Evolutionary conservation across 306 rosid genomes (phyloP).

Genomic region (Inga leiocalycina): DNA sequence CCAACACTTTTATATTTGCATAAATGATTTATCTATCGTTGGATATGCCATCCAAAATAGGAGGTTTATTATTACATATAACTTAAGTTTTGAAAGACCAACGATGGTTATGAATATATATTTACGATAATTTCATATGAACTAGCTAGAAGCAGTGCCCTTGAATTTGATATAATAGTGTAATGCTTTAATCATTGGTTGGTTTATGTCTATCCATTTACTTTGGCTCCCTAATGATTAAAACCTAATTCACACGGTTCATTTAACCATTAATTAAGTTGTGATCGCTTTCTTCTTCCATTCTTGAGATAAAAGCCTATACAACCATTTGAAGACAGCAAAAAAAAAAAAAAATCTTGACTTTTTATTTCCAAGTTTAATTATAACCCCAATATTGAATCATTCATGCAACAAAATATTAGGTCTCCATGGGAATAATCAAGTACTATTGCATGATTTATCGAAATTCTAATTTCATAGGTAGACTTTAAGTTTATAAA

Average conservation of each 20-base stretch:
- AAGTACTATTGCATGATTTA: neutral
- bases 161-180: neutral
- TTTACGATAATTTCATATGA: neutral
- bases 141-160: neutral
- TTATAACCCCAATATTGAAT: too few relatives aligned
- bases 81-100: neutral
- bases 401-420: neutral
- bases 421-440: neutral
- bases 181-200: neutral
- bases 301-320: neutral
- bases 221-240: neutral
- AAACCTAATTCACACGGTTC: neutral
- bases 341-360: neutral
- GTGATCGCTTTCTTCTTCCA: neutral
- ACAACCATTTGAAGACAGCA: neutral
- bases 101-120: too few relatives aligned
- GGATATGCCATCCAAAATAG: neutral
- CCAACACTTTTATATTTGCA: too few relatives aligned
- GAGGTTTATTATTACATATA: too few relatives aligned
- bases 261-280: neutral
- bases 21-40: too few relatives aligned
- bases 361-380: neutral
- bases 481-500: neutral
- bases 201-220: neutral
- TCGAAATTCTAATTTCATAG: neutral